phyloP scores from a whole-genome alignment of 352 stramenopile species.

The Peronosclerospora sorghi region DNA sequence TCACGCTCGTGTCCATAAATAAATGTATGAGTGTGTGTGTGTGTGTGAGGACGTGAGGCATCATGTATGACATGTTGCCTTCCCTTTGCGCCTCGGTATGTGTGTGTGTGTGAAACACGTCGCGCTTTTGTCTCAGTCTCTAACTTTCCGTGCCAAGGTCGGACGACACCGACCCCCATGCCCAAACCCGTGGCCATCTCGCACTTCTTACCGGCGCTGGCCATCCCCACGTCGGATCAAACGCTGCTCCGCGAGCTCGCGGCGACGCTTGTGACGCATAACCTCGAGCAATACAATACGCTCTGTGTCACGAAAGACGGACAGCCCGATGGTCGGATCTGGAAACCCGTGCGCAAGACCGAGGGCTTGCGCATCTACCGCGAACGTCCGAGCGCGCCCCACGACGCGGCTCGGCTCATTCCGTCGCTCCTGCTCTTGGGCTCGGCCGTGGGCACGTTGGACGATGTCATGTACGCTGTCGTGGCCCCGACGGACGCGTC shows the following conservation, averaged over 20 bases:
- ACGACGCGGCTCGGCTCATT: slow-evolving; percentile 13
- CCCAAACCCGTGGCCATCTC: too few relatives aligned
- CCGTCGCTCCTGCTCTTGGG: slow-evolving; percentile 47
- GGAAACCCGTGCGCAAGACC: slow-evolving; percentile 29
- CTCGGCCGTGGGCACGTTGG: slow-evolving; percentile 36
- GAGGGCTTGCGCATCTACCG: slow-evolving; percentile 30
- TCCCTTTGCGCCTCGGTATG: too few relatives aligned
- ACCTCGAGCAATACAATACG: slow-evolving; percentile 37
- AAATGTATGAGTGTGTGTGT: too few relatives aligned
- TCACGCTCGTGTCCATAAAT: too few relatives aligned
- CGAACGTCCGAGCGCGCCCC: slow-evolving; percentile 14
- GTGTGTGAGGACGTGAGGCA: too few relatives aligned
- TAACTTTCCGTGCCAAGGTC: too few relatives aligned
- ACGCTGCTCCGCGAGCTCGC: slow-evolving; percentile 25
- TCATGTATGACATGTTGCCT: too few relatives aligned
- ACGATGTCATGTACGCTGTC: slow-evolving; percentile 57
- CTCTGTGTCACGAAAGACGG: slow-evolving; percentile 31
- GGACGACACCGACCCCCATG: too few relatives aligned
- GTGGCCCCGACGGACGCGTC: slow-evolving; percentile 27
- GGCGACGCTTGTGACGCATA: slow-evolving; percentile 29
- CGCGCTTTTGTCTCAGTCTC: too few relatives aligned
- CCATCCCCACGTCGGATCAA: slow-evolving; percentile 20
- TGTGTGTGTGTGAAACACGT: too few relatives aligned
- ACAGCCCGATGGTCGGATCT: slow-evolving; percentile 20
- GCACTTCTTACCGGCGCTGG: slow-evolving; percentile 12